Percentiles rank a stretch among this genome's conserved stretches.
phyloP scores from a whole-genome alignment of 2,329 filamentous ascomycete genomes.

The Trichoderma breve region DNA sequence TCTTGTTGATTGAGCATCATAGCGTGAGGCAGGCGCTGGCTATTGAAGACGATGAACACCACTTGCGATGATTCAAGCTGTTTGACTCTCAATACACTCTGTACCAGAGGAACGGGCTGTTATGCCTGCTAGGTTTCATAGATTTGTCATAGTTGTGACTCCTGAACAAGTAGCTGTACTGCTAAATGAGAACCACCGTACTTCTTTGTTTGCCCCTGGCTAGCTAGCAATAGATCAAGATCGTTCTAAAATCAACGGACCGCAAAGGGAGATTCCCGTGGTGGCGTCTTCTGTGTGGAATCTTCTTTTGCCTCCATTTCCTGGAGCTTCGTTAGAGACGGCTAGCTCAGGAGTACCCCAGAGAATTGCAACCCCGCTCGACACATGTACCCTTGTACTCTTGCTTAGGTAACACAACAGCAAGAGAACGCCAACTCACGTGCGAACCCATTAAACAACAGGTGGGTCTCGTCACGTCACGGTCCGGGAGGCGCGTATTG shows the following conservation, averaged over 20 bases:
- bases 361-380: background rate
- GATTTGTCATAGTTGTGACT: background rate
- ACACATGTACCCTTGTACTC: background rate
- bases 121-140: background rate
- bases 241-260: background rate
- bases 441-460: constrained; percentile 27
- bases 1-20: background rate
- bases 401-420: background rate
- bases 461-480: constrained; percentile 40
- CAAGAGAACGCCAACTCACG: constrained; percentile 31
- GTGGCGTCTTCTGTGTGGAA: constrained; percentile 4
- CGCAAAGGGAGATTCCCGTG: background rate
- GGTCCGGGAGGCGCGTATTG: constrained; percentile 33
- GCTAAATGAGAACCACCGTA: background rate
- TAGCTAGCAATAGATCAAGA: background rate
- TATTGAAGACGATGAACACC: too few species aligned
- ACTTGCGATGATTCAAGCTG: background rate
- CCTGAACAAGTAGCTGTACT: background rate
- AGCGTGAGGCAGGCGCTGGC: background rate
- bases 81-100: background rate
- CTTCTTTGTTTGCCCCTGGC: background rate
- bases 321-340: background rate
- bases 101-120: background rate
- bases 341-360: background rate
- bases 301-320: background rate